Evolutionary conservation across 495 filamentous ascomycete species (phyloP), one percentile per base, ranked within the genome.

Genomic region (Viridothelium virens): DNA sequence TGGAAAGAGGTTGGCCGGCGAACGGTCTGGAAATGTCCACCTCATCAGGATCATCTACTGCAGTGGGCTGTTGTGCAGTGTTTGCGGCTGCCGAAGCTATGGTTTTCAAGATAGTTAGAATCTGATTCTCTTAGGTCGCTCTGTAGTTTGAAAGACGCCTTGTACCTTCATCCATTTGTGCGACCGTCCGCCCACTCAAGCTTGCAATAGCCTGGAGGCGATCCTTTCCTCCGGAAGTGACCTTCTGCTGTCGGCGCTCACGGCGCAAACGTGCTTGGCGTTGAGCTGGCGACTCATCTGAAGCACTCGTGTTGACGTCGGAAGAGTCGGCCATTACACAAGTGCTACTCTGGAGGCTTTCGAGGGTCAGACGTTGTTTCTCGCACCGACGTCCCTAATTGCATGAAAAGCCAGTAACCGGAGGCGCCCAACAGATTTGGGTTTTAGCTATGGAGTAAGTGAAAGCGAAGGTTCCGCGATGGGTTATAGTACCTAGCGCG

Each of bases 211-310:
- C 90, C 66, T 92, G 87, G 65, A 99, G 80, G 68, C 94, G 83
- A 34, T 86, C 83, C 41, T 86, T 84, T 46, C 91, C 94, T 62
- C 88, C 89, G 65, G 88, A 89, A 70, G 84, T 87, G 77, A 97
- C 88, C 79, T 96, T 96, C 38, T 92, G 91, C 77, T 96, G 90
- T 33, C 91, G 86, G 46, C 91, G 87, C 75, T 96, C 92, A 69
- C 94, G 92, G 69, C 93, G 91, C 46, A 91, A 81, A 25, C 91
- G 89, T 36, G 90, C 89, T 74, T 93, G 87, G 68, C 89, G 74
- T 68, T 87, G 85, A 39, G 81, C 82, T 25, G 84, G 79, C 1
- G 84, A 84, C 71, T 85, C 83, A 37, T 82, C 80, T 47, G 77
- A 62, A 12, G 73, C 61, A 3, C 64, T 56, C n/a, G 53, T 7